Percentiles rank a stretch among this genome's conserved stretches.
These are phyloP conservation scores for Boeremia lycopersici DNA, from an alignment of 2,329 filamentous ascomycete species.

Conservation along the genomic window DNA sequence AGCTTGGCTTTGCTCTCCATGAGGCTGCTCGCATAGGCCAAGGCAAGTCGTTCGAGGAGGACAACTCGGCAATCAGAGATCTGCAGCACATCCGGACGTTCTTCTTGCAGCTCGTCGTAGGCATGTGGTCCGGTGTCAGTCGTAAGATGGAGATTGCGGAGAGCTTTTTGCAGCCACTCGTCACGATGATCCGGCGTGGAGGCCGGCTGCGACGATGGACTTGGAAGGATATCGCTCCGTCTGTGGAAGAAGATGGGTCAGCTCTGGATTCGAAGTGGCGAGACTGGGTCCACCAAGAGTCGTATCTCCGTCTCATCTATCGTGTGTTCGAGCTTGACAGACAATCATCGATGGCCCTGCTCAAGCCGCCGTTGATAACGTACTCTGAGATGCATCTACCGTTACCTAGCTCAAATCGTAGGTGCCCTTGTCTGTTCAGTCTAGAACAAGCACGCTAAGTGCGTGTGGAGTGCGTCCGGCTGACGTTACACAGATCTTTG, in stretches of 20 bases:
- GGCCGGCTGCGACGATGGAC: conserved; percentile 64
- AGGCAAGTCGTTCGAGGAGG: conserved; percentile 53
- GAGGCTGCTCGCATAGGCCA: conserved; percentile 53
- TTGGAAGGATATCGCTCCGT: conserved; percentile 59
- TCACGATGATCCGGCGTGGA: conserved; percentile 63
- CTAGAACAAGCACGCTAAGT: neutral
- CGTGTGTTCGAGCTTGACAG: conserved; percentile 70
- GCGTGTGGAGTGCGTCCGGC: neutral
- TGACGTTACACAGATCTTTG: conserved; percentile 55
- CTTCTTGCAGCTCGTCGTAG: conserved; percentile 58
- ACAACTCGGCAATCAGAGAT: conserved; percentile 58
- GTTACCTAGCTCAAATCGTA: conserved; percentile 63
- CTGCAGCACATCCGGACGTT: conserved; percentile 59
- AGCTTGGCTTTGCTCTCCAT: conserved; percentile 62
- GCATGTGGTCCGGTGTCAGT: conserved; percentile 64
- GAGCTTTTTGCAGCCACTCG: conserved; percentile 60
- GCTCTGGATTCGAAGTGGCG: conserved; percentile 69
- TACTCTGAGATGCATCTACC: conserved; percentile 72
- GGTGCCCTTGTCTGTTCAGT: neutral
- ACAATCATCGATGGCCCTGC: conserved; percentile 69
- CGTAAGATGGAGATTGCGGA: conserved; percentile 66
- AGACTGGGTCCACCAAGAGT: conserved; percentile 68
- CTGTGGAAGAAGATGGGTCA: conserved; percentile 61
- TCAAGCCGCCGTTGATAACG: conserved; percentile 69
- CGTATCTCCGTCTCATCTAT: conserved; percentile 71